Percentiles rank a stretch among this genome's conserved stretches.
phyloP scores from a whole-genome alignment of 1,284 basidiomycete species.

The Trametes pubescens region DNA sequence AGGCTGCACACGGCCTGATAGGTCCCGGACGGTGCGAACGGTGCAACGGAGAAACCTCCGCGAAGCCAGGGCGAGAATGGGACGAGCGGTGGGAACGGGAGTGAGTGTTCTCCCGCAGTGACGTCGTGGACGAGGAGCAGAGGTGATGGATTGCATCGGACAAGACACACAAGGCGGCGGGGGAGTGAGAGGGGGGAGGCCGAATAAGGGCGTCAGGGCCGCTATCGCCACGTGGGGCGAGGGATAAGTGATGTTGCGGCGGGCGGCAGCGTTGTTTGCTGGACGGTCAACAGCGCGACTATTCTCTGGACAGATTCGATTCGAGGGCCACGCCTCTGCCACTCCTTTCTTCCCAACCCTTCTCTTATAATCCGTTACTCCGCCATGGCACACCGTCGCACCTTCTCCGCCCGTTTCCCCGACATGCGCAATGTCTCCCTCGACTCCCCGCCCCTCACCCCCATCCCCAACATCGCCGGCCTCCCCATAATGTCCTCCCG shows the following conservation, averaged over 20 bases:
- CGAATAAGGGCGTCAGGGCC: not conserved
- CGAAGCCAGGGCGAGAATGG: not conserved
- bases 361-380: constrained; percentile 23
- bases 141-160: not conserved
- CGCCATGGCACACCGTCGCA: constrained; percentile 45
- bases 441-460: constrained; percentile 43
- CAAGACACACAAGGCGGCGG: not conserved
- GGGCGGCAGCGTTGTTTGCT: not conserved
- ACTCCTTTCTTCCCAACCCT: constrained; percentile 29
- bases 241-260: constrained; percentile 17
- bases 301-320: constrained; percentile 10
- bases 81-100: not conserved
- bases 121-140: not conserved
- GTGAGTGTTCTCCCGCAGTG: not conserved
- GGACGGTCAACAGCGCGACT: not conserved
- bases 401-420: constrained; percentile 42
- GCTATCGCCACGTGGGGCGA: constrained; percentile 14
- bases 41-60: constrained; percentile 8
- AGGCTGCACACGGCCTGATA: not conserved
- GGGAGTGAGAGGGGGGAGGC: not conserved
- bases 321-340: constrained; percentile 34
- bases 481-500: constrained; percentile 33
- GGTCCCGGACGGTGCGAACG: constrained; percentile 4
- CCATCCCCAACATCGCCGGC: constrained; percentile 38
- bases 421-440: constrained; percentile 39